phyloP scores from a whole-genome alignment of 345 rosid genomes.

The Arabidopsis suecica region DNA sequence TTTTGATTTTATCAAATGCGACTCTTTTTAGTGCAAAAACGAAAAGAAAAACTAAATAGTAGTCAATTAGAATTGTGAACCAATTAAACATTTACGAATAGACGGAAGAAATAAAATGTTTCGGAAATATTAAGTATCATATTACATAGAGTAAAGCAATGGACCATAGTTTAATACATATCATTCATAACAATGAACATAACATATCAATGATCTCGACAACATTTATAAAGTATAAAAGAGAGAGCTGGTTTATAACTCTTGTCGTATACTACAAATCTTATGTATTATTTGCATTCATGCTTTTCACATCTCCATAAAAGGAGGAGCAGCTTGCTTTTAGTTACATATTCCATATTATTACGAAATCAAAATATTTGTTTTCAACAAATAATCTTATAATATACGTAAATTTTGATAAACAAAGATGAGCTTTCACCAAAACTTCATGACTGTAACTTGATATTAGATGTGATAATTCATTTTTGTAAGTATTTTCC shows the following conservation, averaged over 20 bases:
- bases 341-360: slow-evolving; percentile 12
- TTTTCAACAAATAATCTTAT: too few relatives aligned
- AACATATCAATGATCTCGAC: slow-evolving; percentile 33
- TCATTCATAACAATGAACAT: slow-evolving; percentile 23
- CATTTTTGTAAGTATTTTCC: not conserved
- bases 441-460: not conserved
- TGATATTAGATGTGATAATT: not conserved
- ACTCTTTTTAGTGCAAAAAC: not conserved
- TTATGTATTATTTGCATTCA: slow-evolving; percentile 9
- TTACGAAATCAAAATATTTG: not conserved
- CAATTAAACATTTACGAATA: not conserved
- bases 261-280: slow-evolving; percentile 31
- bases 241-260: slow-evolving; percentile 36
- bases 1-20: not conserved
- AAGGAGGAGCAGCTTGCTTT: slow-evolving; percentile 35
- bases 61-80: not conserved
- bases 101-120: not conserved
- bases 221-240: slow-evolving; percentile 32
- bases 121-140: not conserved
- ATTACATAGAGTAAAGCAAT: slow-evolving; percentile 28
- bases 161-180: slow-evolving; percentile 18
- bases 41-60: not conserved
- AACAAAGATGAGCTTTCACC: not conserved
- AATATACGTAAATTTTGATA: not conserved
- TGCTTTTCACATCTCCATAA: slow-evolving; percentile 42